Percentiles rank a stretch among this genome's conserved stretches.
Evolutionary conservation across 2,329 filamentous ascomycete genomes (phyloP).

Genomic region (Trichoderma cornu-damae): DNA sequence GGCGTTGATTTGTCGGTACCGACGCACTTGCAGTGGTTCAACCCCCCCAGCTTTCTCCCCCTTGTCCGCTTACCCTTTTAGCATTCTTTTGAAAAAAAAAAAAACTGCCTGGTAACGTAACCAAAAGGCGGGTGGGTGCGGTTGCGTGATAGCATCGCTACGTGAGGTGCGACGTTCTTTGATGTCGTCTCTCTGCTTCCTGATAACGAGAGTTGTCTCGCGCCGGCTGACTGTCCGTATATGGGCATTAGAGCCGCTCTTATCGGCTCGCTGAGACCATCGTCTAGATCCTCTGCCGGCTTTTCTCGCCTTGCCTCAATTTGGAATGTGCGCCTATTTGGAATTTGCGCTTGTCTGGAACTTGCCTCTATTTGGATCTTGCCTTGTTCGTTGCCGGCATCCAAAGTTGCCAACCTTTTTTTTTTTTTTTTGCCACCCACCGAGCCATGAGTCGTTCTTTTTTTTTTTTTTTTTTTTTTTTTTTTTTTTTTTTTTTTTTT

Average conservation of each 20-base stretch:
- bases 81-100: neutral
- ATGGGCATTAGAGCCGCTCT: neutral
- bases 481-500: no score
- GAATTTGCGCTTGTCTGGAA: neutral
- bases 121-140: neutral
- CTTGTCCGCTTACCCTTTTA: neutral
- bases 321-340: no score
- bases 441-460: no score
- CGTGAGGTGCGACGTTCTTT: constrained; percentile 6
- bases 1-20: neutral
- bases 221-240: neutral
- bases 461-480: no score
- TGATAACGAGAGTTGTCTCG: neutral
- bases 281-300: neutral
- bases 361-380: no score
- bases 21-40: neutral
- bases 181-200: neutral
- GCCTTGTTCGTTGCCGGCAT: neutral
- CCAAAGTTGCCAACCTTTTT: neutral
- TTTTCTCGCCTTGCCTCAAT: neutral
- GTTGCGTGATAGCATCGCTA: constrained; percentile 13
- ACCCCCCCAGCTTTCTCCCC: constrained; percentile 9
- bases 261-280: neutral
- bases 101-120: neutral
- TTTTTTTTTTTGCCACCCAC: no score